Evolutionary conservation across 225 moss, liverwort and hornwort genomes (phyloP).

Genomic region (Sphagnum tenellum): DNA sequence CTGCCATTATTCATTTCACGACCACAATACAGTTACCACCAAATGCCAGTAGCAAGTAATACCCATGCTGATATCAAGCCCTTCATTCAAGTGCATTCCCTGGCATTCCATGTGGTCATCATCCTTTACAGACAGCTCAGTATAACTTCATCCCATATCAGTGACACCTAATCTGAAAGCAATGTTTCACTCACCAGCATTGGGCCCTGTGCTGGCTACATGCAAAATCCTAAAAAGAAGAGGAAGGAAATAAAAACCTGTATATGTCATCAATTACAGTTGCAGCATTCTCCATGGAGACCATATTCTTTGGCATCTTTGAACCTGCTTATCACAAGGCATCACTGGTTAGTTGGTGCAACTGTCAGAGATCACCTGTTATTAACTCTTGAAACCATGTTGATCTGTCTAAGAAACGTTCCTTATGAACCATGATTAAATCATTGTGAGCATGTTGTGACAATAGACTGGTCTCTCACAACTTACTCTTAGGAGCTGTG

Average conservation of each 20-base stretch:
- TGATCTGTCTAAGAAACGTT: not conserved
- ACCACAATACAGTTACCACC: not conserved
- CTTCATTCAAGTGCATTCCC: no score
- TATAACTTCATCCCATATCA: no score
- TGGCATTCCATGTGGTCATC: no score
- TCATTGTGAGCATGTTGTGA: not conserved
- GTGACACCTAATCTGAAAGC: not conserved
- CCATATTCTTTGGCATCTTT: slow-evolving; percentile 54
- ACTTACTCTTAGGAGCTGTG: not conserved
- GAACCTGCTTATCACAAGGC: slow-evolving; percentile 22
- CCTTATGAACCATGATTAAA: no score
- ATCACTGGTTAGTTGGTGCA: not conserved
- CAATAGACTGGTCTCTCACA: not conserved
- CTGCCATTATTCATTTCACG: slow-evolving; percentile 27
- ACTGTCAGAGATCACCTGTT: no score
- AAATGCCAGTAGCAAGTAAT: not conserved
- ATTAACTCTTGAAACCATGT: not conserved
- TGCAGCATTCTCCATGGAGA: slow-evolving; percentile 76
- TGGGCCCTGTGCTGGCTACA: no score
- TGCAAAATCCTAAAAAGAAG: not conserved
- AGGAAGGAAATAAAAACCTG: slow-evolving; percentile 33
- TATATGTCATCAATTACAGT: slow-evolving; percentile 87
- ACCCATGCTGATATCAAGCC: not conserved
- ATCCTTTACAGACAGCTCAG: no score
- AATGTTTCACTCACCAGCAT: no score